Evolutionary conservation across 2,329 filamentous ascomycete species (phyloP), one percentile per base, ranked within the genome.

Genomic region (Talaromyces albobiverticillius): DNA sequence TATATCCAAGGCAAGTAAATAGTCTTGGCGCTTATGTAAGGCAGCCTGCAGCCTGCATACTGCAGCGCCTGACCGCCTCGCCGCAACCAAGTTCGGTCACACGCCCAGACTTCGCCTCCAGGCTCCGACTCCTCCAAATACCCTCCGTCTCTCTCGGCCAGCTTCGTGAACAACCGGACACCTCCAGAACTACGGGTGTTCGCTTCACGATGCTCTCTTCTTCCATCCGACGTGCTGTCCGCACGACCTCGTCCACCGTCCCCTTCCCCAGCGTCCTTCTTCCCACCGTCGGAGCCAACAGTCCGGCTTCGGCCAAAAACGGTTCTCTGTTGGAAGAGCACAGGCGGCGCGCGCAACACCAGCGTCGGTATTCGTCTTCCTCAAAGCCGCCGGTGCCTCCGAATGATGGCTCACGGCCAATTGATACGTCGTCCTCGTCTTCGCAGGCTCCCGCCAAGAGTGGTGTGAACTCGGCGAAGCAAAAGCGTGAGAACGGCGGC

Each of bases 331-430:
- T 52, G 31, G 40, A 32, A n/a, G 34, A 40, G 26, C 34, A 40
- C 9, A 34, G n/a, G 18, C 50, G 43, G 23, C 26, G 50, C 31
- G 16, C 23, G 20, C 47, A 68, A 54, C 74, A 76, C 60, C 75
- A 77, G 61, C 71, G 74, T 57, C 71, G 75, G 54, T 76, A 77
- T 65, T 77, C 75, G 41, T 77, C 75, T 32, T 77, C 75, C 32
- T 77, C 75, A n/a, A 78, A 78, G 59, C 75, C 72, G 29, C 72
- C 72, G 16, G 67, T 71, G 38, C 72, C 72, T 31, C 72, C 75
- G 3, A 77, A 74, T 56, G 74, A 77, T 67, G 74, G 75, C 46
- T 72, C 74, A 14, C 66, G 68, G 42, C 66, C 65, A 18, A 62
- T 75, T 56, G 72, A 75, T 62, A 61, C 72, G 11, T 71, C 71